A percentile compares a stretch with the other conserved stretches of the same genome.
Conservation (phyloP, 2,329 filamentous ascomycete species). For the Xylariales sp. region DNA sequence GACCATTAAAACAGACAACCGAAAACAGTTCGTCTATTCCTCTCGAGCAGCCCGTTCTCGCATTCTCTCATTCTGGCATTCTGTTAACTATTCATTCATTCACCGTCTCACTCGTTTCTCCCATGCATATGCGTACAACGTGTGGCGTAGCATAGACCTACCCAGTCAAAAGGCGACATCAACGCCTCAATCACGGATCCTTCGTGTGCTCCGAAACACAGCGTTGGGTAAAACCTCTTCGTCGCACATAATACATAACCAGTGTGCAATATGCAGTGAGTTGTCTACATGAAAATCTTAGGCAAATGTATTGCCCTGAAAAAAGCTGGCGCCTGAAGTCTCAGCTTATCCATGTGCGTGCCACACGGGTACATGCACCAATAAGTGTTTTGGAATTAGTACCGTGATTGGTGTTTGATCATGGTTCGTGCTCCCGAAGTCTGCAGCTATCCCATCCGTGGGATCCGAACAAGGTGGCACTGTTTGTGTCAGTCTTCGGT, state of each 20-base stretch:
- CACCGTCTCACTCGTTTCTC: neutral
- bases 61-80: too few species aligned
- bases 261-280: neutral
- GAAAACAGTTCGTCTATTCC: neutral
- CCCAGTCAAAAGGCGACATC: neutral
- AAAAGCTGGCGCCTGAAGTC: too few species aligned
- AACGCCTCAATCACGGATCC: neutral
- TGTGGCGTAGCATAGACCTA: neutral
- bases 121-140: neutral
- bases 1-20: neutral
- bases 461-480: slow-evolving; percentile 14
- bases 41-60: neutral
- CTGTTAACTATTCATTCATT: neutral
- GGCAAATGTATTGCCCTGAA: neutral
- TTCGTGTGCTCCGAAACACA: too few species aligned
- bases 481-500: slow-evolving; percentile 12
- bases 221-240: too few species aligned
- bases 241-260: neutral
- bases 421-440: neutral
- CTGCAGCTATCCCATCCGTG: slow-evolving; percentile 16
- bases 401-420: neutral
- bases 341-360: neutral
- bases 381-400: too few species aligned
- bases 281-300: neutral
- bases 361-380: neutral